Evolutionary conservation across 306 rosid genomes (phyloP), one percentile per base, ranked within the genome.

Genomic region (Macrotyloma uniflorum): DNA sequence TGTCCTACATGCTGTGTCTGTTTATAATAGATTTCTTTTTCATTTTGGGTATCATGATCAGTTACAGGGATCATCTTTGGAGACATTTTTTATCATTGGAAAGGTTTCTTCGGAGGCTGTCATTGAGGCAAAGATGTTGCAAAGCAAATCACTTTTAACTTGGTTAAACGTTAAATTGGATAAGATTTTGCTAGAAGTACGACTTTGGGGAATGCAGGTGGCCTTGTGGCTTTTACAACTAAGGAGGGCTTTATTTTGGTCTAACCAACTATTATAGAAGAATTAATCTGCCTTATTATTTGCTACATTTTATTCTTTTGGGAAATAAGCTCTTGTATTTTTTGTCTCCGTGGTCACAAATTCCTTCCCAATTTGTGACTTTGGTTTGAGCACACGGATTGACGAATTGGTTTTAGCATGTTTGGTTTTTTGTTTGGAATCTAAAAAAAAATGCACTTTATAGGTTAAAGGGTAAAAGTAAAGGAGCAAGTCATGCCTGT

Each of bases 101-200:
- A 91, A 84, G 85, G 88, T 95, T 72, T 95, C 98, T 22, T 95
- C 98, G 2, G 90, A 91, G 86, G 98, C 99, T 35, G 80, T 95
- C 49, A 88, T 93, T 5, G 94, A 91, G 80, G 94, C 91, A 1
- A 95, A 86, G 77, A 73, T 83, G 78, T 82, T 71, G 8, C 90
- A 86, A 67, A 86, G 82, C 79, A 91, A 88, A 69, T 91, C 97
- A 59, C 57, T 93, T 28, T 51, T 87, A 23, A 76, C 75, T 64
- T 82, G 92, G 91, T 54, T 93, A 70, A 87, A 59, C 64, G 82
- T 85, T 18, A 81, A 84, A 82, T 74, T 90, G 78, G 97, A 93
- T 2, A 84, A 75, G 80, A 77, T 91, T 42, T 32, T 75, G 69
- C 85, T 95, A 85, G 98, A 88, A 83, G 86, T 85, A 77, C 88